Conservation (phyloP, 2,329 filamentous ascomycete genomes). For the Pseudovirgaria hyperparasitica region DNA sequence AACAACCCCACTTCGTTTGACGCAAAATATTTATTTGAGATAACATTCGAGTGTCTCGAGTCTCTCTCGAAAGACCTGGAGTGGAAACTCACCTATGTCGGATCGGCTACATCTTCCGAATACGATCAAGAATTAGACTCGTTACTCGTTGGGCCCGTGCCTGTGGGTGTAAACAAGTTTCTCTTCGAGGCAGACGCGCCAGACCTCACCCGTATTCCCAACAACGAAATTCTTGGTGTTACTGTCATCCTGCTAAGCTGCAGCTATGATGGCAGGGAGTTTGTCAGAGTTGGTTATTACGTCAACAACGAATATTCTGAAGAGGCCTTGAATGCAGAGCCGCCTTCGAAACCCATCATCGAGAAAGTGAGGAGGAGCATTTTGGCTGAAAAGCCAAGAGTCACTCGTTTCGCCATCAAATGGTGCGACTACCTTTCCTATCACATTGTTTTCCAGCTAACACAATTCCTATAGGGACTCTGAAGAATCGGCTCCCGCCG, state of each 20-base stretch:
- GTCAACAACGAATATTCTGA: slow-evolving; percentile 99
- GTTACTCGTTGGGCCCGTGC: slow-evolving; percentile 92
- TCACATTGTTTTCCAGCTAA: slow-evolving; percentile 8
- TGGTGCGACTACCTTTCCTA: slow-evolving; percentile 50
- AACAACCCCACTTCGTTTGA: slow-evolving; percentile 96
- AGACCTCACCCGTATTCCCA: slow-evolving; percentile 79
- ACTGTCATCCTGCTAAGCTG: slow-evolving; percentile 95
- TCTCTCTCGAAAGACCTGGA: slow-evolving; percentile 92
- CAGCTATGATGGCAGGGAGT: slow-evolving; percentile 91
- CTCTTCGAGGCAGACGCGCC: slow-evolving; percentile 92
- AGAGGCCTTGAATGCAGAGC: slow-evolving; percentile 77
- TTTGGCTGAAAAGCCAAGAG: slow-evolving; percentile 90
- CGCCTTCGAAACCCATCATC: slow-evolving; percentile 80
- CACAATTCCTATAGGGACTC: slow-evolving; percentile 60
- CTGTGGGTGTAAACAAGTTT: slow-evolving; percentile 97
- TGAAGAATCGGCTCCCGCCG: slow-evolving; percentile 89
- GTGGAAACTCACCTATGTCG: slow-evolving; percentile 98
- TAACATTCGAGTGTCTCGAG: slow-evolving; percentile 97
- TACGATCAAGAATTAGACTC: slow-evolving; percentile 98
- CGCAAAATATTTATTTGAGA: slow-evolving; percentile 91
- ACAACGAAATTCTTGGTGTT: slow-evolving; percentile 89
- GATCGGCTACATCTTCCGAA: slow-evolving; percentile 95
- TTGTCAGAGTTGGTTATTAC: slow-evolving; percentile 96
- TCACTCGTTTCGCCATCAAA: slow-evolving; percentile 96
- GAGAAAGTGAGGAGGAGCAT: slow-evolving; percentile 89